A percentile compares a stretch with the other conserved stretches of the same genome.
These are phyloP conservation scores for Rheum nobile DNA, from an alignment of 148 eudicot genomes.

Conservation along the genomic window DNA sequence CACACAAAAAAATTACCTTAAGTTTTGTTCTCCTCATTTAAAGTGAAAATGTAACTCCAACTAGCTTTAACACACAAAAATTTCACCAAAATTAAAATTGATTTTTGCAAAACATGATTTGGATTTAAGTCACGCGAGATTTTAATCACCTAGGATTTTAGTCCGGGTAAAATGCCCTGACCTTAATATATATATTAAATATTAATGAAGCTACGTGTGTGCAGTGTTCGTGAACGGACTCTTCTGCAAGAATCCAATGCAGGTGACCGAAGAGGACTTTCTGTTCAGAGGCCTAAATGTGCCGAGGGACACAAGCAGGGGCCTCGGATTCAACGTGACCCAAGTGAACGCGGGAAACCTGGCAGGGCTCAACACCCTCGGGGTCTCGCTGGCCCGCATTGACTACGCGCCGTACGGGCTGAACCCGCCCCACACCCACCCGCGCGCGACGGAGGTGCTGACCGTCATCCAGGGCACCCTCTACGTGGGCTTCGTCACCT, in stretches of 20 bases:
- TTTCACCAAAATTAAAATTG: no score
- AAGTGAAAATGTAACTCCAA: no score
- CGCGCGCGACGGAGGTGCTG: conserved; percentile 11
- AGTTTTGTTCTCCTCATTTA: no score
- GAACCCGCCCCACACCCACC: conserved; percentile 13
- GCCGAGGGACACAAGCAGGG: conserved; percentile 1
- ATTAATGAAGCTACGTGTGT: neutral
- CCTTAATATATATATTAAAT: no score
- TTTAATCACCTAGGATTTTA: no score
- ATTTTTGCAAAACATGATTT: no score
- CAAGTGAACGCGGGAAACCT: conserved; percentile 4
- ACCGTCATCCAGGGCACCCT: conserved; percentile 15
- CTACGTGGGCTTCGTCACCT: conserved; percentile 16
- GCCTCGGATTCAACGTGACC: conserved; percentile 11
- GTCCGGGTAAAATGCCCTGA: no score
- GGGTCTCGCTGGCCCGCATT: conserved; percentile 10
- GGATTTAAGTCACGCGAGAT: no score
- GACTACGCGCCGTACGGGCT: conserved; percentile 8
- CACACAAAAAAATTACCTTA: no score
- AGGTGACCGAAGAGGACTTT: neutral
- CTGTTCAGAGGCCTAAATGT: conserved; percentile 7
- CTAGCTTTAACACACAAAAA: no score
- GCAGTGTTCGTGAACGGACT: conserved; percentile 13
- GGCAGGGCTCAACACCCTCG: conserved; percentile 12
- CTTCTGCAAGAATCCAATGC: conserved; percentile 10